Percentiles rank a stretch among this genome's conserved stretches.
These are phyloP conservation scores for Sporobolus alterniflorus DNA, from an alignment of 202 grass and related monocot genomes.

Conservation along the genomic window DNA sequence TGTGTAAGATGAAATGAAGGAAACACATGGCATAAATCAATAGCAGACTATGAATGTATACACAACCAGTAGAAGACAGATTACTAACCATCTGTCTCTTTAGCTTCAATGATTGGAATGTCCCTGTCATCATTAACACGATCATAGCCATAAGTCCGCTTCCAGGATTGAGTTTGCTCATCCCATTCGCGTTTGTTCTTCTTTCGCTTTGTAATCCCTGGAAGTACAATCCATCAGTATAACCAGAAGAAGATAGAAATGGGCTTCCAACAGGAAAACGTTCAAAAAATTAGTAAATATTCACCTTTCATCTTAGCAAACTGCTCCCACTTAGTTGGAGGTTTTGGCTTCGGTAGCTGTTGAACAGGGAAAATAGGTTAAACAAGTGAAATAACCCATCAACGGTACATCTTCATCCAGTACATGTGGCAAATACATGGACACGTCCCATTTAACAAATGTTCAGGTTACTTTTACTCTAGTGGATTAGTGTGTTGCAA, in stretches of 20 bases:
- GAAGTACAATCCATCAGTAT: not conserved
- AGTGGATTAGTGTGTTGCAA: not conserved
- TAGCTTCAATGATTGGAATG: constrained; percentile 85
- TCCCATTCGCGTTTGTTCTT: constrained; percentile 94
- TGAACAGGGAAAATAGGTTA: constrained; percentile 3
- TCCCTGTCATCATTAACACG: constrained; percentile 93
- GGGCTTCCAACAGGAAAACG: not conserved
- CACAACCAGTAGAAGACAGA: not conserved
- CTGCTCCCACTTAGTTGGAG: constrained; percentile 92
- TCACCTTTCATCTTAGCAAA: constrained; percentile 91
- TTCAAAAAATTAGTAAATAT: not conserved
- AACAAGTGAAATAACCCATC: not conserved
- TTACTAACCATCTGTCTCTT: constrained; percentile 74
- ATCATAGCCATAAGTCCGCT: constrained; percentile 82
- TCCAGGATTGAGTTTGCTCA: constrained; percentile 89
- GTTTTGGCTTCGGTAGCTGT: constrained; percentile 86
- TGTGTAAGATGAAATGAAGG: not conserved
- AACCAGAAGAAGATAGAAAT: not conserved
- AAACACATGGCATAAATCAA: not conserved
- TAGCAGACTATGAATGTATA: not conserved
- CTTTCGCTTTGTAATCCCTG: constrained; percentile 80
- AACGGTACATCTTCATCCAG: not conserved
- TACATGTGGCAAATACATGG: not conserved
- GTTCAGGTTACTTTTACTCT: not conserved
- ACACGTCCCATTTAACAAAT: not conserved